phyloP scores from a whole-genome alignment of 2,329 filamentous ascomycete species.

The Verticillium klebahnii region DNA sequence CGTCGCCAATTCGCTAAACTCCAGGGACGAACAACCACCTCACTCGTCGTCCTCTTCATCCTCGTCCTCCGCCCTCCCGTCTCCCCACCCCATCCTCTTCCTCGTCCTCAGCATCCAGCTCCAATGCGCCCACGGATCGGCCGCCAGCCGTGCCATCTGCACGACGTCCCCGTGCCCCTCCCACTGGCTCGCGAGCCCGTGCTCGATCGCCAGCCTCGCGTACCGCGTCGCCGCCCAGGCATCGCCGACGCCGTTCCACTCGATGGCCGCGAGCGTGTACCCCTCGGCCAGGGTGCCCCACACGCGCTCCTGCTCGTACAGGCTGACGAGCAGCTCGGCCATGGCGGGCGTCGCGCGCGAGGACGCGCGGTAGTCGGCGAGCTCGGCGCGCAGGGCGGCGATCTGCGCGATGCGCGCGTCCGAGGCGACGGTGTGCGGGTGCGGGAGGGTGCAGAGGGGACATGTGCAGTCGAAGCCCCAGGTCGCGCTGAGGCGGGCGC shows the following conservation, averaged over 20 bases:
- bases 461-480: slow-evolving; percentile 39
- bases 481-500: slow-evolving; percentile 20
- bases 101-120: slow-evolving; percentile 31
- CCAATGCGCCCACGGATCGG: slow-evolving; percentile 32
- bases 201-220: slow-evolving; percentile 31
- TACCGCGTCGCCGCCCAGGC: slow-evolving; percentile 32
- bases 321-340: slow-evolving; percentile 31
- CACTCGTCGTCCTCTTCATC: neutral
- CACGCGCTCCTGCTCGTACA: slow-evolving; percentile 35
- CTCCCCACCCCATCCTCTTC: slow-evolving; percentile 24
- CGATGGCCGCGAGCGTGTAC: slow-evolving; percentile 31
- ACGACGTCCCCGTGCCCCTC: slow-evolving; percentile 21
- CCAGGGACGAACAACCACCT: neutral
- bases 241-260: slow-evolving; percentile 33
- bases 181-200: slow-evolving; percentile 18
- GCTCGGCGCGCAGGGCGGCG: slow-evolving; percentile 19
- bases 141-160: slow-evolving; percentile 27
- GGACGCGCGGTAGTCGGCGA: slow-evolving; percentile 22
- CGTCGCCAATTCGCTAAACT: too few relatives aligned
- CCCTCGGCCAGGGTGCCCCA: slow-evolving; percentile 27
- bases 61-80: neutral
- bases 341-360: slow-evolving; percentile 28
- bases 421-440: slow-evolving; percentile 22
- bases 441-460: slow-evolving; percentile 27
- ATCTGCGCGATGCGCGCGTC: slow-evolving; percentile 33